Evolutionary conservation across 2,329 filamentous ascomycete genomes (phyloP).

Genomic region (Fusarium sp.): DNA sequence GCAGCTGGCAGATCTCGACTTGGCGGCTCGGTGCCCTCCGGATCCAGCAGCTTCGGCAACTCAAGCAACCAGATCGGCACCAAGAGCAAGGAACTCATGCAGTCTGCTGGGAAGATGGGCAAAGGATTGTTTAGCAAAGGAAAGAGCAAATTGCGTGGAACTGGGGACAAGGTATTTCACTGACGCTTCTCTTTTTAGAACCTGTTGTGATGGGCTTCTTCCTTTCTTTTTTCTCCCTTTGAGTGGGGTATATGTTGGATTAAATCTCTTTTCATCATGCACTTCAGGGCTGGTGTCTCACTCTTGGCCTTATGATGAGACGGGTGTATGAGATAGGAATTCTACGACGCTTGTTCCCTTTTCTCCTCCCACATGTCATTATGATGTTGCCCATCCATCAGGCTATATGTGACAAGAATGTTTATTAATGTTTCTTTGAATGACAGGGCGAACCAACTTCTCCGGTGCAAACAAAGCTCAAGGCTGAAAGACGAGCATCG

Average conservation of each 20-base stretch:
- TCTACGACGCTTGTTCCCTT: conserved; percentile 52
- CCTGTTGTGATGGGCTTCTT: conserved; percentile 47
- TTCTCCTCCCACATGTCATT: conserved; percentile 43
- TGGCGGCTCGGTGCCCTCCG: conserved; percentile 54
- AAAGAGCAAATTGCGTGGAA: conserved; percentile 81
- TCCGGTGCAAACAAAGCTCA: conserved; percentile 51
- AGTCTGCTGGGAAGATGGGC: conserved; percentile 87
- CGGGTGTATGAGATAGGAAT: conserved; percentile 58
- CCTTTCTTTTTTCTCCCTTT: conserved; percentile 39
- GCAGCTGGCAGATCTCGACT: conserved; percentile 53
- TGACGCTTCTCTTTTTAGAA: conserved; percentile 59
- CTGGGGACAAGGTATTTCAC: conserved; percentile 89
- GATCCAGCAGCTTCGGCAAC: conserved; percentile 61
- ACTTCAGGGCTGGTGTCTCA: conserved; percentile 47
- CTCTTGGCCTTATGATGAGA: conserved; percentile 52
- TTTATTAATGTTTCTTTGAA: conserved; percentile 54
- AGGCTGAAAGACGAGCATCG: conserved; percentile 58
- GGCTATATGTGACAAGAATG: conserved; percentile 48
- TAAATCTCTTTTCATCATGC: conserved; percentile 48
- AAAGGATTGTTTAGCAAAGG: conserved; percentile 93
- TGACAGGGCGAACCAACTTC: conserved; percentile 53
- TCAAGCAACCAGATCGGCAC: conserved; percentile 76
- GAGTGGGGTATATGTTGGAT: conserved; percentile 47
- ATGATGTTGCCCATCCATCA: conserved; percentile 46
- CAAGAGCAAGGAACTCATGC: conserved; percentile 89